Evolutionary conservation across 1,284 basidiomycete genomes (phyloP), one percentile per base, ranked within the genome.

Genomic region (Melanopsichium pennsylvanicum): DNA sequence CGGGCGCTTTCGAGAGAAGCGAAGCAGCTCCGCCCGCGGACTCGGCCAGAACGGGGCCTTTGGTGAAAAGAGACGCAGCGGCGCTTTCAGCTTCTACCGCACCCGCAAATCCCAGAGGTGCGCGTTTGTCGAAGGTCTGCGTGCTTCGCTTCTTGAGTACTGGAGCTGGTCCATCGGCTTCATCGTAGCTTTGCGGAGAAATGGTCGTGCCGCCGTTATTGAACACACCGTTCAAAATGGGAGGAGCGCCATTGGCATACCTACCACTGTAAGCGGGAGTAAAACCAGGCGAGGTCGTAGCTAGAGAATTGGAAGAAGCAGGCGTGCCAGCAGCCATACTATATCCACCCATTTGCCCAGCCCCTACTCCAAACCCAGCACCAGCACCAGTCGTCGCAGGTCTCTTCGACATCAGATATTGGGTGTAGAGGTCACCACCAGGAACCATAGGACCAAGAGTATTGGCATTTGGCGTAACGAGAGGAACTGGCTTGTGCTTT

Each of bases 401-500:
- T 26, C 56, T 37, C 42, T 61, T 48, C 0, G 40, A 47, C 16
- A 43, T 48, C 5, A 68, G 38, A 19, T 49, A 68, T n/a, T 35
- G 3, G 6, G 31, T 29, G 22, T 68, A 68, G 41, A 40, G 23
- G 9, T 68, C 64, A n/a, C 58, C 64, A 12, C 64, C 64, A 10
- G 37, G 35, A 27, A 46, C 15, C 49, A 58, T 45, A 1, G 58
- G 54, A 19, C 64, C 64, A 2, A 22, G 18, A 2, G 64, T 50
- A 32, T 50, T 15, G 9, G 58, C 45, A 15, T 57, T 50, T 0
- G 64, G 58, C 13, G 64, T 68, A 2, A 61, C 64, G 1, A 40
- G 9, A 3, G 64, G 64, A 12, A 58, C 52, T 9, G 64, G 64
- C 40, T 68, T 68, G 27, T 9, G n/a, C 32, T 57, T 61, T 15